Evolutionary conservation across 164 flowering plant species (phyloP), one percentile per base, ranked within the genome.

Genomic region (Umbellularia californica): DNA sequence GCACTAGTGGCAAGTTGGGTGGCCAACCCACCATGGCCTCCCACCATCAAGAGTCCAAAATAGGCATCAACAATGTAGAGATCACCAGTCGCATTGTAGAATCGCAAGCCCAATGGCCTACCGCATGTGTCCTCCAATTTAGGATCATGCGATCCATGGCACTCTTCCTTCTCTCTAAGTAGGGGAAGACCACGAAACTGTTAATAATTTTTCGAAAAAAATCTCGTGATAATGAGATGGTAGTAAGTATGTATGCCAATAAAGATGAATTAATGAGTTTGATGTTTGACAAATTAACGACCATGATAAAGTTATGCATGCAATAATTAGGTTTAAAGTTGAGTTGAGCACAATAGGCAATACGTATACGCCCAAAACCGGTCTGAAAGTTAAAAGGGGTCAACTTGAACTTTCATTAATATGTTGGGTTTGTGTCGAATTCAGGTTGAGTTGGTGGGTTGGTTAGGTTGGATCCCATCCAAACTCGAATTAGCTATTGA

Each of bases 1-100:
- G 72, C 74, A 5, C 64, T 27, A 20, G 33, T 63, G 25, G 52
- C 41, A 2, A 72, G 22, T 1, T 82, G 70, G 13, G n/a, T 66
- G 23, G 75, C 74, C 28, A 71, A 70, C 2, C 83, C 83, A 13
- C 83, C 80, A 50, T 63, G 11, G 23, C 70, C 70, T n/a, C 82
- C 85, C 20, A 82, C 82, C 11, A 80, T 75, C 66, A 77, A 11
- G 2, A 84, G 80, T 9, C 88, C 85, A 12, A 22, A 64, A 75
- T 72, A 80, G 27, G 85, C 83, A 75, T 85, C 88, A 1, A 74
- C 79, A 6, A 85, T 69, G 80, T 80, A 85, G 28, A 85, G 74
- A 13, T 84, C 80, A 0, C 83, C 70, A 3, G 85, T 84, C 11
- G 17, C 23, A 1, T 30, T 17, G 58, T 79, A 58, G 68, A 84